Evolutionary conservation across 352 stramenopile genomes (phyloP), one percentile per base, ranked within the genome.

Genomic region (Phytopythium sindhum): DNA sequence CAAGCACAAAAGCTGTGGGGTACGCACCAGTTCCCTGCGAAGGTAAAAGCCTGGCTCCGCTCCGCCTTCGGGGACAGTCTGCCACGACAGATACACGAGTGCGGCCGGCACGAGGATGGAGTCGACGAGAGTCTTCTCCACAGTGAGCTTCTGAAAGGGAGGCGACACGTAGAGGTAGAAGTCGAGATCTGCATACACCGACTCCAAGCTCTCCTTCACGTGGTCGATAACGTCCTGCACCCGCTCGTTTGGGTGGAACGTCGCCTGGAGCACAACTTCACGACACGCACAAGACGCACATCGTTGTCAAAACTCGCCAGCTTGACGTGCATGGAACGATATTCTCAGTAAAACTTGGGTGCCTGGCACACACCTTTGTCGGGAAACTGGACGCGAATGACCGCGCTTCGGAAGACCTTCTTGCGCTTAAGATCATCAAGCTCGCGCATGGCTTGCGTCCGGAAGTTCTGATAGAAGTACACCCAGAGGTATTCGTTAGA

Each of bases 141-240:
- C 47, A 10, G 62, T 63, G 29, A 96, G 67, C 60, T 84, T 90
- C 48, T 92, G 81, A 24, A 75, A 84, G 2, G 88, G 86, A 12
- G 88, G 88, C 19, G 86, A 88, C 24, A 93, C 77, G 66, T 92
- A 96, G 10, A 96, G 72, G 65, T 89, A 88, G 64, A 95, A 94
- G 31, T 60, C 44, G 58, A 64, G 65, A 8, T 35, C 28, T 23
- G 72, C 57, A 29, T 67, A 70, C 10, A 62, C 55, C 2, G 66
- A 17, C 14, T 69, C 57, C 39, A 96, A 63, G 21, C 70, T 88
- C 58, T 86, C 70, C 19, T 66, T 69, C 23, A 96, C 77, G 61
- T 90, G 80, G 10, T 77, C 60, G 24, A 90, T 76, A 19, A 96
- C 83, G 61, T 90, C 81, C 64, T 77, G 74, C 2, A 95, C 63